Conservation (phyloP, 108 stramenopile genomes). For the Discostella pseudostelligera region DNA sequence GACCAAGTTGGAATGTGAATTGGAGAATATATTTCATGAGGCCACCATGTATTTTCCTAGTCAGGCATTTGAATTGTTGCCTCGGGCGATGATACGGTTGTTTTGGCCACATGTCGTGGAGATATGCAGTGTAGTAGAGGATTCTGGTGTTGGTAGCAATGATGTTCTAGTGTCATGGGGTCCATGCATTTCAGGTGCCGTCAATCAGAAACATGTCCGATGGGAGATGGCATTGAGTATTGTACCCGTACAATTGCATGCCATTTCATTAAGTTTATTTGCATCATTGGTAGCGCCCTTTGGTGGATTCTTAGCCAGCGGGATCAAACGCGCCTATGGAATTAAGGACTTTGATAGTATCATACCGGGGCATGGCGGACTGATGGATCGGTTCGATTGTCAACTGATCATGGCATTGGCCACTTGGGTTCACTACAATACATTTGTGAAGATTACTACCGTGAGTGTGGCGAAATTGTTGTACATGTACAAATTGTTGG, state of each 20-base stretch:
- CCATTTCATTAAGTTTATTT: conserved; percentile 70
- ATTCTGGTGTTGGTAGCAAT: background rate
- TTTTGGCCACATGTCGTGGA: conserved; percentile 62
- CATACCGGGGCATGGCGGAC: conserved; percentile 90
- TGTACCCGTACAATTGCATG: conserved; percentile 89
- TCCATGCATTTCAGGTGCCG: conserved; percentile 65
- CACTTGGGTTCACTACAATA: conserved; percentile 96
- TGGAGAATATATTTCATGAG: conserved; percentile 71
- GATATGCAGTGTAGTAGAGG: conserved; percentile 49
- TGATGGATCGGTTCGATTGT: conserved; percentile 98
- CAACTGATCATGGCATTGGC: conserved; percentile 95
- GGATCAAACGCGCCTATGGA: conserved; percentile 90
- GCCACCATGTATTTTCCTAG: conserved; percentile 60
- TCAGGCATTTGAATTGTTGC: conserved; percentile 83
- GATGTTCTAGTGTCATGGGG: conserved; percentile 13
- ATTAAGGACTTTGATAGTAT: conserved; percentile 93
- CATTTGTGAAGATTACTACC: conserved; percentile 87
- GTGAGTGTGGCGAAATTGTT: conserved; percentile 79
- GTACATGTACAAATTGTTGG: conserved; percentile 78
- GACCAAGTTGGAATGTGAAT: conserved; percentile 70
- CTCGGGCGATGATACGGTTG: conserved; percentile 55
- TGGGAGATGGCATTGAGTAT: conserved; percentile 69
- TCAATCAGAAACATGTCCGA: conserved; percentile 67
- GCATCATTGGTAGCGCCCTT: conserved; percentile 91
- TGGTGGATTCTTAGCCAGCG: conserved; percentile 93